phyloP scores from a whole-genome alignment of 2,329 filamentous ascomycete species.

The Hawksworthiomyces lignivorus region DNA sequence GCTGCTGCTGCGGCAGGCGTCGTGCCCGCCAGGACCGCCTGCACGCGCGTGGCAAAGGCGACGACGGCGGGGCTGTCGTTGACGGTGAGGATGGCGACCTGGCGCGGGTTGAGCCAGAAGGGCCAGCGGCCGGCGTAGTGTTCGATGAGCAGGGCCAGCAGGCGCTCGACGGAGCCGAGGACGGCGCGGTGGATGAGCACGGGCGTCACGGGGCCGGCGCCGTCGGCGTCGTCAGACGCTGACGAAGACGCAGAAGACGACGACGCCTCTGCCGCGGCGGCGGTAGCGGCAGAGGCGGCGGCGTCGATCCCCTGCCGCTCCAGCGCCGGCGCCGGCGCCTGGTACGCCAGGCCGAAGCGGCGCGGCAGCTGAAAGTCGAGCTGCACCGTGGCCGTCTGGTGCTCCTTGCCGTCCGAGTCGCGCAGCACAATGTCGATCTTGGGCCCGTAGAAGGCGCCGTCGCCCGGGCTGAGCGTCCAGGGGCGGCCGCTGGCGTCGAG shows the following conservation, averaged over 20 bases:
- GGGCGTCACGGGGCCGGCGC: constrained; percentile 56
- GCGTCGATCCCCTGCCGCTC: constrained; percentile 39
- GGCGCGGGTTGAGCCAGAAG: constrained; percentile 80
- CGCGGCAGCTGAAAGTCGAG: constrained; percentile 84
- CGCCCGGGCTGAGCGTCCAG: constrained; percentile 71
- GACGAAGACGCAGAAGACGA: constrained; percentile 18
- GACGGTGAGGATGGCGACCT: constrained; percentile 66
- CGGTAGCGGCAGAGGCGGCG: constrained; percentile 25
- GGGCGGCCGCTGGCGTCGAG: constrained; percentile 55
- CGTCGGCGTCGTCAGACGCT: constrained; percentile 35
- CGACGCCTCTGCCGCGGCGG: constrained; percentile 35
- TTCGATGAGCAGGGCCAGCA: constrained; percentile 80
- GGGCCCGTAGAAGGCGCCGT: constrained; percentile 85
- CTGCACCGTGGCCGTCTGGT: constrained; percentile 84
- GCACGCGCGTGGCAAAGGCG: constrained; percentile 37
- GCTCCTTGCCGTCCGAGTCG: constrained; percentile 75
- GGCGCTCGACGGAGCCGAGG: constrained; percentile 73
- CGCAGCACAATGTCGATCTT: constrained; percentile 83
- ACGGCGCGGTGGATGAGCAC: constrained; percentile 83
- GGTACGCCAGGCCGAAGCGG: constrained; percentile 70
- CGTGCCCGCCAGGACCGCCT: constrained; percentile 44
- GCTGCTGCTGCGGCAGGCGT: background rate
- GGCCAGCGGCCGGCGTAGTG: constrained; percentile 75
- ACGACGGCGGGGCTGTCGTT: constrained; percentile 52
- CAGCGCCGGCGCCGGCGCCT: constrained; percentile 57